A percentile compares a stretch with the other conserved stretches of the same genome.
Conservation (phyloP, 805 yeast genomes). For the Metschnikowia sp. region DNA sequence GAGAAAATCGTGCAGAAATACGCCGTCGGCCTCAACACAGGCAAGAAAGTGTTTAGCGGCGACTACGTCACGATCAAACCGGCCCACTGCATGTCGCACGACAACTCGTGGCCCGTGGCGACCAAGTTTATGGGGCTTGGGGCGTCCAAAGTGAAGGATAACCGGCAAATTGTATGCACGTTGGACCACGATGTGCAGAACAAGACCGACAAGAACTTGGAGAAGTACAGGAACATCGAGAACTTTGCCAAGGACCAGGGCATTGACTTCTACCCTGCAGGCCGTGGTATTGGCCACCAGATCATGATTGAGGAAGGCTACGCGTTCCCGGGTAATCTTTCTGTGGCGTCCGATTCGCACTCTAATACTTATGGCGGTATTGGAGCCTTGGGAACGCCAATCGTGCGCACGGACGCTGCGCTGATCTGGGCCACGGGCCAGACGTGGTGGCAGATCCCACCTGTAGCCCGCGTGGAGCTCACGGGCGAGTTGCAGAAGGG, state of each 20-base stretch:
- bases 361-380: slow-evolving; percentile 98
- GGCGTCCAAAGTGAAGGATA: slow-evolving; percentile 76
- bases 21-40: slow-evolving; percentile 79
- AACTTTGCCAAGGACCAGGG: slow-evolving; percentile 87
- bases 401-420: slow-evolving; percentile 98
- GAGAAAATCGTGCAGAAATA: slow-evolving; percentile 94
- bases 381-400: slow-evolving; percentile 94
- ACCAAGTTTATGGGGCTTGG: slow-evolving; percentile 94
- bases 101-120: slow-evolving; percentile 99
- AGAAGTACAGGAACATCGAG: slow-evolving; percentile 85
- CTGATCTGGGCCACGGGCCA: slow-evolving; percentile 99
- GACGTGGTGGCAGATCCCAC: slow-evolving; percentile 99
- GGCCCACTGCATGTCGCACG: slow-evolving; percentile 98
- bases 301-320: slow-evolving; percentile 99
- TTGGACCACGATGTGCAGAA: slow-evolving; percentile 98
- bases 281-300: slow-evolving; percentile 98
- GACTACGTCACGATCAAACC: slow-evolving; percentile 95
- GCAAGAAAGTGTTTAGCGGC: slow-evolving; percentile 77
- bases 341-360: slow-evolving; percentile 97
- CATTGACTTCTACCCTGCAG: slow-evolving; percentile 96
- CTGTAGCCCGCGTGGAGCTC: slow-evolving; percentile 91
- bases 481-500: slow-evolving; percentile 79
- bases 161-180: slow-evolving; percentile 91
- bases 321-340: slow-evolving; percentile 88
- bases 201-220: slow-evolving; percentile 80